Base-by-base conservation (phyloP, 805 yeast genomes). In the Debaryomyces castellii region DNA sequence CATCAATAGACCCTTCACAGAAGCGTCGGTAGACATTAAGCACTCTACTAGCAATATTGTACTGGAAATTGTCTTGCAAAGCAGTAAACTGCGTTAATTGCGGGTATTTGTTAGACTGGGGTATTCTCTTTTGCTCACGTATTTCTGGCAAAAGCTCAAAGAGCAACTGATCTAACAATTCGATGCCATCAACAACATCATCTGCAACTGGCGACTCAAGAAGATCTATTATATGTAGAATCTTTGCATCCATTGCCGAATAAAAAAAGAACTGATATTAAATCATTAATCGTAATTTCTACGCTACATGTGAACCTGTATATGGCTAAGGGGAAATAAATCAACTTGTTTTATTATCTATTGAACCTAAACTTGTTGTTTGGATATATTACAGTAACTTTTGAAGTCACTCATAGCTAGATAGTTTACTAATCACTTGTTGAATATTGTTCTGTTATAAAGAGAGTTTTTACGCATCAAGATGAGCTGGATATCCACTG, bases 41-140 rank as follows among this genome's bases (percentile, higher is more conserved):
- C 21, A 76, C 52, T 25, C 74, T 57, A 12, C 64, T 57, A 2
- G 73, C 72, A 3, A 84, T 45, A 52, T 85, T 85, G 55, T 62
- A 74, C 39, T 74, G 74, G 58, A 81, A 77, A 23, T 63, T 64
- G 54, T 81, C 80, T 56, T 85, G 91, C 10, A 76, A 60, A 6
- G 46, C 43, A 3, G 73, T 49, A 54, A 81, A 79, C 39, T 69
- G 39, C 6, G 20, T 27, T 3, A 51, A 23, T 20, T 27, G 33
- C 33, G 40, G 16, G 21, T 37, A 20, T 7, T 21, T 40, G 10
- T 21, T 25, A 3, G 28, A 17, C 18, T 20, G 37, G 7, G 43
- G 37, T 17, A 28, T 28, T 41, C 43, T 42, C 35, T 46, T 42
- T n/a, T 32, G 36, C 4, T 42, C 30, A 25, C 27, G 32, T 18